A percentile compares a stretch with the other conserved stretches of the same genome.
phyloP scores from a whole-genome alignment of 2,329 filamentous ascomycete species.

The Lecanicillium sp. region DNA sequence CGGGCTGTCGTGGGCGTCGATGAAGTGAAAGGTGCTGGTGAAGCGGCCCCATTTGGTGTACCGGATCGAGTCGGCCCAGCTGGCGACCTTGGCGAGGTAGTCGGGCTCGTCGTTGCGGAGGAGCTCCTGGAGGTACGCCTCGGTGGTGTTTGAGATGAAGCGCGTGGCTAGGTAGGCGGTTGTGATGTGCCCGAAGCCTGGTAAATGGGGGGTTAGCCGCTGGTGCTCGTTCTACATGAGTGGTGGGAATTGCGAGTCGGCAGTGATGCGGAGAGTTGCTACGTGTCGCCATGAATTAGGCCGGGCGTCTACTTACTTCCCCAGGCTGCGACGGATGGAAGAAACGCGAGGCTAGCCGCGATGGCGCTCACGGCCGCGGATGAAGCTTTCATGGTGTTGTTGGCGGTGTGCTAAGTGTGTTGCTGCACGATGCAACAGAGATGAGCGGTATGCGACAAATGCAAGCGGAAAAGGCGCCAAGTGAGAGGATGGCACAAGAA shows the following conservation, averaged over 20 bases:
- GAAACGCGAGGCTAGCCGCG: conserved; percentile 16
- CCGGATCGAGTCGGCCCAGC: conserved; percentile 60
- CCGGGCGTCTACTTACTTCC: conserved; percentile 37
- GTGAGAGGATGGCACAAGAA: no score
- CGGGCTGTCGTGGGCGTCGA: conserved; percentile 58
- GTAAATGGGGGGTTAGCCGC: not conserved
- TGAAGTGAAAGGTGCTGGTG: conserved; percentile 59
- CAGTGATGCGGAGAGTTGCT: no score
- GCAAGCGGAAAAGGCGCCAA: no score
- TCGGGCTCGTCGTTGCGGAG: conserved; percentile 45
- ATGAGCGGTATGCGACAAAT: no score
- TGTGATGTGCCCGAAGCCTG: conserved; percentile 58
- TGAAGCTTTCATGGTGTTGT: conserved; percentile 25
- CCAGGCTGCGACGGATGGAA: conserved; percentile 31
- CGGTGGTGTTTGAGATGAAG: conserved; percentile 50
- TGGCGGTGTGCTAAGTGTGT: no score
- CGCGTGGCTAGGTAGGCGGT: conserved; percentile 55
- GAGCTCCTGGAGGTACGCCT: conserved; percentile 48
- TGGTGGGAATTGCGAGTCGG: no score
- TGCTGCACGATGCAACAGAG: no score
- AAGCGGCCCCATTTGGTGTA: conserved; percentile 58
- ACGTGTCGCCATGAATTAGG: no score
- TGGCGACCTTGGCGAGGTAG: conserved; percentile 56
- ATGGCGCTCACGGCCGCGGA: not conserved
- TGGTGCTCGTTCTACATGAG: no score